These are phyloP conservation scores for Theobroma cacao DNA, from an alignment of 345 rosid species.

Conservation along the genomic window DNA sequence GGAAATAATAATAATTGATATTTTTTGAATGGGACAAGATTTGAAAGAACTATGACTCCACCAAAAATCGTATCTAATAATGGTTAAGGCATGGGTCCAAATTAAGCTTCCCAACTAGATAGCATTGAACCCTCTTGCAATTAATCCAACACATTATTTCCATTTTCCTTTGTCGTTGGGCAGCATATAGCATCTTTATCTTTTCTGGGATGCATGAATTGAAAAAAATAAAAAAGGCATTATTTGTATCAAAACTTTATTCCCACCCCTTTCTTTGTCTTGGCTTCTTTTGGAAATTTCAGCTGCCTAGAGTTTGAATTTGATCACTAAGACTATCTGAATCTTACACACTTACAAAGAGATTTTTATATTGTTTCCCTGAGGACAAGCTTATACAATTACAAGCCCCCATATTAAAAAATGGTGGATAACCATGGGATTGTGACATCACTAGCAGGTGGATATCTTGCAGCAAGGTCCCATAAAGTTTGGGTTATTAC, in stretches of 20 bases:
- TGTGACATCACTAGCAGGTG: not conserved
- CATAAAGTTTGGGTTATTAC: not conserved
- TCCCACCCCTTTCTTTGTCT: no score
- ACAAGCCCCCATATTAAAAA: not conserved
- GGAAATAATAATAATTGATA: not conserved
- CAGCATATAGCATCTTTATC: not conserved
- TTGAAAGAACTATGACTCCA: not conserved
- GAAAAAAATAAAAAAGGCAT: no score
- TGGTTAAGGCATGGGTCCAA: not conserved
- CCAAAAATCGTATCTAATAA: constrained; percentile 1
- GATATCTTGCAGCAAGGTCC: not conserved
- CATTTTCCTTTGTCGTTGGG: not conserved
- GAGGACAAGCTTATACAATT: not conserved
- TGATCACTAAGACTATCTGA: not conserved
- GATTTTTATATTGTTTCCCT: not conserved
- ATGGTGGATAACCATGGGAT: not conserved
- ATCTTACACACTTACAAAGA: not conserved
- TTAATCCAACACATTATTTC: not conserved
- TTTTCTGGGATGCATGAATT: not conserved
- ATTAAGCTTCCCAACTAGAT: constrained; percentile 7
- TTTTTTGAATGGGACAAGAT: not conserved
- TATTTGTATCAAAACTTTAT: no score
- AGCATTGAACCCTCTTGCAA: not conserved
- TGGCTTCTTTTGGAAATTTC: not conserved
- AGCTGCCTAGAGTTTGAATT: not conserved